Base-by-base conservation (phyloP, 2,329 filamentous ascomycete species). In the Mycocentrospora acerina region DNA sequence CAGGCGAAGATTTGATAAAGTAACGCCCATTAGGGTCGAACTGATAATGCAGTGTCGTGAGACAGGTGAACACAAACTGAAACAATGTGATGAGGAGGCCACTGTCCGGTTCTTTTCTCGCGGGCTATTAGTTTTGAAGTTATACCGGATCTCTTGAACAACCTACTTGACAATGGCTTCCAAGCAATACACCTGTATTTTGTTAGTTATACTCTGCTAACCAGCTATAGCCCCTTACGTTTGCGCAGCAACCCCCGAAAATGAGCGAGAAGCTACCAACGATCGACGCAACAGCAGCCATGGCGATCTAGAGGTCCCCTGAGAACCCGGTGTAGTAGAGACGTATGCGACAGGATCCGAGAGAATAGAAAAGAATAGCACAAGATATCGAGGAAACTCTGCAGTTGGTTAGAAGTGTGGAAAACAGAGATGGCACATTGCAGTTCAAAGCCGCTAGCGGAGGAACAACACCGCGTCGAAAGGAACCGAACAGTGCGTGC, bases 221-320 rank as follows among this genome's bases (percentile, higher is more conserved):
- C 24, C 16, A 2, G 24, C 34, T 33, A 17, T 14, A 27, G 2
- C 7, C 22, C 27, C 82, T 69, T 73, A 90, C 90, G 77, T 95
- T 95, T 24, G 88, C 89, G 71, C 90, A 95, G 64, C 90, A 95
- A 19, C 93, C 93, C 35, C 93, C 93, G 67, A 98, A 96, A 43
- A 98, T 97, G 51, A 97, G 78, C 35, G 77, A 78, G 41, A 91
- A 77, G 78, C 94, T 94, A 40, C 68, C 66, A 8, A 64, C 55
- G 25, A 71, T 56, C 14, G 66, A 55, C 10, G 62, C 63, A 33
- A 67, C 38, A 14, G 60, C 59, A 35, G 62, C 62, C 62, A 67
- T 67, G 33, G 19, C 37, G 19, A 9, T 22, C 5, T 22, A 6
- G 5, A 9, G 19, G 19, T 22, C 19, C 19, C 9, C 19, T 22